Conservation (phyloP, 208 protist genomes). For the Lotmaria passim region DNA sequence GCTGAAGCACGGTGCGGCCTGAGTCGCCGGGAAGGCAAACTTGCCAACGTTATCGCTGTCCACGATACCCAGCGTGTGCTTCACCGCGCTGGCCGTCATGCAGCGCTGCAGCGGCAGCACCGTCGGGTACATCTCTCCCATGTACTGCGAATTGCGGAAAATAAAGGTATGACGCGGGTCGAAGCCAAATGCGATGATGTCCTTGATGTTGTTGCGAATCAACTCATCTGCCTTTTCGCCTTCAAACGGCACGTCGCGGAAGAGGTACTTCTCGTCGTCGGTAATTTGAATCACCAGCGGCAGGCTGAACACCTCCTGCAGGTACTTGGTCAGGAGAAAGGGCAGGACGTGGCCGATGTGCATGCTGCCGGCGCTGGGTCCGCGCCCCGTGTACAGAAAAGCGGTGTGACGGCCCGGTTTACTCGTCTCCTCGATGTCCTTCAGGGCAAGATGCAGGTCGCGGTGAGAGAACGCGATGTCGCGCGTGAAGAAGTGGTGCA, state of each 20-base stretch:
- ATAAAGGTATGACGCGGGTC: constrained; percentile 98
- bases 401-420: constrained; percentile 77
- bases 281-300: constrained; percentile 99
- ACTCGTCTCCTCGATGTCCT: constrained; percentile 77
- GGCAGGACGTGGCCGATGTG: constrained; percentile 99
- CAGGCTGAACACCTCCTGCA: constrained; percentile 98
- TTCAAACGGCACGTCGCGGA: constrained; percentile 92
- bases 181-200: constrained; percentile 99
- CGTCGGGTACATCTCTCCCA: constrained; percentile 96
- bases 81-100: constrained; percentile 92
- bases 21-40: constrained; percentile 96
- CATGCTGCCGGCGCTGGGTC: constrained; percentile 96
- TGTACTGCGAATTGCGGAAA: constrained; percentile 98
- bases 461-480: constrained; percentile 98
- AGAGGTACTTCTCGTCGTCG: constrained; percentile 99
- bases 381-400: constrained; percentile 99
- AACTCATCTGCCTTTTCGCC: constrained; percentile 80
- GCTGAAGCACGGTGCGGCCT: constrained; percentile 97
- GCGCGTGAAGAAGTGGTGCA: constrained; percentile 95
- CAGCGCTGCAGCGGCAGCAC: constrained; percentile 93
- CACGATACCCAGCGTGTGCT: constrained; percentile 94
- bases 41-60: constrained; percentile 95
- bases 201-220: constrained; percentile 97
- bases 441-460: constrained; percentile 95
- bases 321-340: constrained; percentile 98